These are phyloP conservation scores for Globisporangium cederbergense DNA, from an alignment of 352 stramenopile species.

Conservation along the genomic window DNA sequence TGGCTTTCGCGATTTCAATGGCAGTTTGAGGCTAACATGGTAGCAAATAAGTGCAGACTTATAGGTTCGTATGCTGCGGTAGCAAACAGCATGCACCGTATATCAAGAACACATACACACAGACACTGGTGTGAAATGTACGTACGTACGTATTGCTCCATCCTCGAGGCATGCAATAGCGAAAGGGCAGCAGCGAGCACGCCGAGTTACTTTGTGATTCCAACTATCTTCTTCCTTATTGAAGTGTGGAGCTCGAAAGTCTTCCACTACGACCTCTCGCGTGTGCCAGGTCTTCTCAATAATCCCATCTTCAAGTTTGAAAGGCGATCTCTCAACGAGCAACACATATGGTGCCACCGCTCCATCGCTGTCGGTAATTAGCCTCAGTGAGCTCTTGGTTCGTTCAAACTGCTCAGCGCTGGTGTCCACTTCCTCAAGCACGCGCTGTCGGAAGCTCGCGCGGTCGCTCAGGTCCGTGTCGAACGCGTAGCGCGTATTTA, in stretches of 20 bases:
- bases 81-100: too few relatives aligned
- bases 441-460: background rate
- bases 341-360: background rate
- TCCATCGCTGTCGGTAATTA: background rate
- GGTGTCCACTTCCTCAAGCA: background rate
- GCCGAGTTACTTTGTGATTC: too few relatives aligned
- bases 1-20: too few relatives aligned
- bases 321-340: background rate
- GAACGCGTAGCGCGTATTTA: background rate
- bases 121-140: too few relatives aligned
- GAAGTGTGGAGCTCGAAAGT: background rate
- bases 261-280: background rate
- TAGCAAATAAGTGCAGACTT: too few relatives aligned
- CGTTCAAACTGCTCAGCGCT: background rate
- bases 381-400: background rate
- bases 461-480: background rate
- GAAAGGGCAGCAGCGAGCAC: too few relatives aligned
- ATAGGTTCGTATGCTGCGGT: too few relatives aligned
- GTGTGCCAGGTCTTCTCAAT: background rate
- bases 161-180: too few relatives aligned
- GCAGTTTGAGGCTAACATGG: too few relatives aligned
- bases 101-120: too few relatives aligned
- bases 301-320: background rate
- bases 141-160: too few relatives aligned
- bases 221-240: too few relatives aligned